phyloP scores from a whole-genome alignment of 78 protist species.

The Mastigamoeba balamuthi region DNA sequence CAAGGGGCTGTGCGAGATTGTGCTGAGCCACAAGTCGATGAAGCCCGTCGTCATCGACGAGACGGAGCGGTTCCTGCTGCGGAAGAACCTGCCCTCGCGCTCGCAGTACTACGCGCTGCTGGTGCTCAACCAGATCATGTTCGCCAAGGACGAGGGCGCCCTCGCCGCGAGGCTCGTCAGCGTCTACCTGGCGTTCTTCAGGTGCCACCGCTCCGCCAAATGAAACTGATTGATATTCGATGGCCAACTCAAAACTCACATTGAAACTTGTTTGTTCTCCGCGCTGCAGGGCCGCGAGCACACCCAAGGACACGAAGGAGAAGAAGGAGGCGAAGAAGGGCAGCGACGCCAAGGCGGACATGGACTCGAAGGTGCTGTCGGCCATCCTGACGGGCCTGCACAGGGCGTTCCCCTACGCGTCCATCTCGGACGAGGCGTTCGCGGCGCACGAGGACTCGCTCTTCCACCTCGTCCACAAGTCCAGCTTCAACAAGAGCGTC shows the following conservation, averaged over 20 bases:
- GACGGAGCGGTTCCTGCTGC: too few species aligned
- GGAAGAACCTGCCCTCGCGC: too few species aligned
- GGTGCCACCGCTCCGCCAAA: not conserved
- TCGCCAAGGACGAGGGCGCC: not conserved
- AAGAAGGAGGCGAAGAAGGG: too few species aligned
- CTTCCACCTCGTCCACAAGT: conserved; percentile 10
- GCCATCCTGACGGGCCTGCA: conserved; percentile 34
- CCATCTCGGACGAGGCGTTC: not conserved
- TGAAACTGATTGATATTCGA: not conserved
- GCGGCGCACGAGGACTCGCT: conserved; percentile 2
- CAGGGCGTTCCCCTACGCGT: conserved; percentile 27
- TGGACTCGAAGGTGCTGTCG: not conserved
- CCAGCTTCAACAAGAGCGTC: not conserved
- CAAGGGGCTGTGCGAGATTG: too few species aligned
- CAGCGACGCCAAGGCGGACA: not conserved
- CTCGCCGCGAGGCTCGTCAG: conserved; percentile 1
- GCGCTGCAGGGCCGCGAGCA: not conserved
- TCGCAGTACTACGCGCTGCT: conserved; percentile 19
- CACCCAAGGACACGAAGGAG: not conserved
- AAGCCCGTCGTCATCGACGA: too few species aligned
- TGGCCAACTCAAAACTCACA: not conserved
- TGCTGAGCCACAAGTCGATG: too few species aligned
- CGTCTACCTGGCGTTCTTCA: conserved; percentile 20
- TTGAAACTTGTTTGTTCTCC: not conserved
- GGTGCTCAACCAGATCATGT: conserved; percentile 10